Percentiles rank a stretch among this genome's conserved stretches.
These are phyloP conservation scores for Cutaneotrichosporon cutaneum DNA, from an alignment of 1,284 basidiomycete genomes.

Conservation along the genomic window DNA sequence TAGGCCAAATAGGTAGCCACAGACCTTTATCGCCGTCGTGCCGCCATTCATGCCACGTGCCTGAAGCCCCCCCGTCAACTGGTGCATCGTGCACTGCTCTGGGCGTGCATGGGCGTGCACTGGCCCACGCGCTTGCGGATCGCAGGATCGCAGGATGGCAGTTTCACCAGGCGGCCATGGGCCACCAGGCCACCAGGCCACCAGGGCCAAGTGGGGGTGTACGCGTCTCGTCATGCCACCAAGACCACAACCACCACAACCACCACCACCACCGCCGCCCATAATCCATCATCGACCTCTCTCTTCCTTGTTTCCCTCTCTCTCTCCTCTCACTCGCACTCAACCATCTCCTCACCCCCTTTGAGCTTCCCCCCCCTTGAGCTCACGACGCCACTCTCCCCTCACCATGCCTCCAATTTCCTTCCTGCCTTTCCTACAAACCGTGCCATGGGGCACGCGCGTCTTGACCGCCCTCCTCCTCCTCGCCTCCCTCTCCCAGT, in stretches of 20 bases:
- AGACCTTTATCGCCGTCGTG: not conserved
- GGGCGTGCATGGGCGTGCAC: too few species aligned
- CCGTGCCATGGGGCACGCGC: conserved; percentile 63
- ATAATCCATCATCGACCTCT: too few species aligned
- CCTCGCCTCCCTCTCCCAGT: conserved; percentile 64
- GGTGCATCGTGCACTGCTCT: too few species aligned
- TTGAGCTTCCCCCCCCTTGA: not conserved
- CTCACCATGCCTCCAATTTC: conserved; percentile 48
- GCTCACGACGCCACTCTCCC: not conserved
- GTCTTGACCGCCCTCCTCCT: conserved; percentile 69
- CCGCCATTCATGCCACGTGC: too few species aligned
- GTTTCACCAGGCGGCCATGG: too few species aligned
- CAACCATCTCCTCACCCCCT: not conserved
- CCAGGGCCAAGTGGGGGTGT: too few species aligned
- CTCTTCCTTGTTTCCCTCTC: not conserved
- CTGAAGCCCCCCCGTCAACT: too few species aligned
- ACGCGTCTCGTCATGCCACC: not conserved
- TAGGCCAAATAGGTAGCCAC: too few species aligned
- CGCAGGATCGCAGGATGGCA: too few species aligned
- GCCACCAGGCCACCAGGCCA: too few species aligned
- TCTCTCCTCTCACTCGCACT: too few species aligned
- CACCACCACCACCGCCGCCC: not conserved
- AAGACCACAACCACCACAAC: not conserved
- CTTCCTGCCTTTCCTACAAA: conserved; percentile 51
- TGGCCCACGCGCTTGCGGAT: too few species aligned